Evolutionary conservation across 169 alveolate species (phyloP), one percentile per base, ranked within the genome.

Genomic region (Plasmodium malariae): DNA sequence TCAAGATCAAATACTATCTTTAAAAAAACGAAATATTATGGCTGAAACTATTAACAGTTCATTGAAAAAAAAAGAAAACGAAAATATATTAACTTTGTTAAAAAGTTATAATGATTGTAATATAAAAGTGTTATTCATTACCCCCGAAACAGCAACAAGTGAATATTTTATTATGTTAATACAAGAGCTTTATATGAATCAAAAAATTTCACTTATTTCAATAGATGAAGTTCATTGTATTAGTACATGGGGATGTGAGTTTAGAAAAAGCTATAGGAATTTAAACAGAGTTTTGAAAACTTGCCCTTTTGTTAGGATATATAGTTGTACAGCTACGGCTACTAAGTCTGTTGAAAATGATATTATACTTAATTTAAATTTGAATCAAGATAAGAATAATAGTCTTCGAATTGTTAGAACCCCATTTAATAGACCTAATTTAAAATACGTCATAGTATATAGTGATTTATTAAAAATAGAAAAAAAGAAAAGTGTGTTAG

Each of bases 241-340:
- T 21, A 94, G 97, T 40, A 97, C 96, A 48, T 97, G 98, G 98
- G 98, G 98, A 3, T 94, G 95, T 67, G 96, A 96, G 30, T 97
- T 97, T 80, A 90, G 98, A 69, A 88, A 94, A 34, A 97, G 96
- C 54, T 98, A 98, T 91, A 88, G 98, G 40, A 94, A 96, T 60
- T 95, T 98, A 68, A 90, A 95, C 60, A 91, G 94, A 26, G 71
- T 98, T 34, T 94, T 97, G 87, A 88, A 71, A 78, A 85, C 92
- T 26, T 98, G 96, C 80, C 99, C 99, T 0, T 93, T 93, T 21
- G 97, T 98, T 14, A 99, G 99, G 0, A 95, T 97, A 12, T 88
- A 97, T n/a, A 99, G 99, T 17, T 91, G 98, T 55, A 98, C 99
- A 0, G 99, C 99, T 0, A 98, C 99, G 9, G 99, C 99, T 11